Percentiles rank a stretch among this genome's conserved stretches.
Evolutionary conservation across 2,329 filamentous ascomycete species (phyloP).

Genomic region (Cordyceps cicadae): DNA sequence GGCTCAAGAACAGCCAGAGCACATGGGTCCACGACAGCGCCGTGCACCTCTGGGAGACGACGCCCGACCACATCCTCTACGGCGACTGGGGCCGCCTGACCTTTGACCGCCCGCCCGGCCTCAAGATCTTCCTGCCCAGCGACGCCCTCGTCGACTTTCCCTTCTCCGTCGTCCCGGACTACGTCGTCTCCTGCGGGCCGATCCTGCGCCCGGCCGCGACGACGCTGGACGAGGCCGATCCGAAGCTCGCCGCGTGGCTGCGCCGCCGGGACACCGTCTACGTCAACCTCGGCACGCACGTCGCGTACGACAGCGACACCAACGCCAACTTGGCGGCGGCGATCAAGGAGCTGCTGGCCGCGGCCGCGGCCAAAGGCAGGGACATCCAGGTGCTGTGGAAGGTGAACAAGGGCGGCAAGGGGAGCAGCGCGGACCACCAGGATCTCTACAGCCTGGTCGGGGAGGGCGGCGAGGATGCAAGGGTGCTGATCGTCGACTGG

Average conservation of each 20-base stretch:
- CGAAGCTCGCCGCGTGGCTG: slow-evolving; percentile 35
- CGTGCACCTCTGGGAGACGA: slow-evolving; percentile 2
- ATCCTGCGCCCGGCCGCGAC: slow-evolving; percentile 32
- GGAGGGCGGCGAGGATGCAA: slow-evolving; percentile 9
- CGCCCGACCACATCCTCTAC: background rate
- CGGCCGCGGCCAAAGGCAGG: background rate
- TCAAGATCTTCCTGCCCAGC: slow-evolving; percentile 3
- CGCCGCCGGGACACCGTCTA: slow-evolving; percentile 33
- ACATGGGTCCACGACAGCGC: slow-evolving; percentile 1
- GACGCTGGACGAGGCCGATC: slow-evolving; percentile 29
- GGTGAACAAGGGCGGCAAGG: slow-evolving; percentile 11
- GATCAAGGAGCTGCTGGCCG: slow-evolving; percentile 10
- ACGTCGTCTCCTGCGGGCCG: slow-evolving; percentile 30
- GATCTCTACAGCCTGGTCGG: slow-evolving; percentile 15
- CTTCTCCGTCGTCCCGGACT: slow-evolving; percentile 27
- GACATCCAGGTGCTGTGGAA: slow-evolving; percentile 24
- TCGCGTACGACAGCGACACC: slow-evolving; percentile 18
- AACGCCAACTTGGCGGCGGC: slow-evolving; percentile 21
- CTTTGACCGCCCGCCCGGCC: background rate
- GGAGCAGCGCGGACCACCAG: slow-evolving; percentile 6
- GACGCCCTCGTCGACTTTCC: slow-evolving; percentile 22
- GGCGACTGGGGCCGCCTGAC: background rate
- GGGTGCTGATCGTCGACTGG: slow-evolving; percentile 20
- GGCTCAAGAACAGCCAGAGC: background rate
- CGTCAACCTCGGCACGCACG: slow-evolving; percentile 38